phyloP scores from a whole-genome alignment of 148 eudicot genomes.

The Nyssa sinensis region DNA sequence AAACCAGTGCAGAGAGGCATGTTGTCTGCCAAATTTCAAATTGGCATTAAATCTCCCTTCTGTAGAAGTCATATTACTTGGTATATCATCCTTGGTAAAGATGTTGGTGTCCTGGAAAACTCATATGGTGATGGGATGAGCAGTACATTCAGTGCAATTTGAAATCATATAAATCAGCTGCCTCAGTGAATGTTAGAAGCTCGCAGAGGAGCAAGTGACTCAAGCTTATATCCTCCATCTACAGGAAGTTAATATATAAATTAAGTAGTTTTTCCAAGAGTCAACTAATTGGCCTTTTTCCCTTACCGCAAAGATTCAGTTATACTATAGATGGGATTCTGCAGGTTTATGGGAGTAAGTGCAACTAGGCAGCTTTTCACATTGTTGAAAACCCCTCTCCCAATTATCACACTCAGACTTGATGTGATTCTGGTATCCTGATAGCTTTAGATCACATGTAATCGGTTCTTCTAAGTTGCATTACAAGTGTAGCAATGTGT shows the following conservation, averaged over 20 bases:
- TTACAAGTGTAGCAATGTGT: background rate
- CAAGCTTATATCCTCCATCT: too few relatives aligned
- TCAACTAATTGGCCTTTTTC: background rate
- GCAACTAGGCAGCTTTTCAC: background rate
- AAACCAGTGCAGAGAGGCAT: background rate
- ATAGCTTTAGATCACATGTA: background rate
- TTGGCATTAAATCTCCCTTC: background rate
- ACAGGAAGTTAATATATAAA: too few relatives aligned
- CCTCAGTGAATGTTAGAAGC: background rate
- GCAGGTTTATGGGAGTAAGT: background rate
- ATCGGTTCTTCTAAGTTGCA: background rate
- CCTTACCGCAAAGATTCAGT: background rate
- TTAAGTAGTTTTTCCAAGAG: too few relatives aligned
- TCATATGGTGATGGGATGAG: background rate
- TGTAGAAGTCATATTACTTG: background rate
- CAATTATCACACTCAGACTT: background rate
- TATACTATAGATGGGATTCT: background rate
- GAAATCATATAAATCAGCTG: background rate
- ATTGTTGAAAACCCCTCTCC: background rate
- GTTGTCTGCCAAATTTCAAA: background rate
- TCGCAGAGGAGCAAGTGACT: too few relatives aligned
- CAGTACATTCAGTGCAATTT: background rate
- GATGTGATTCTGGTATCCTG: background rate
- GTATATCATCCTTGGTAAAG: background rate
- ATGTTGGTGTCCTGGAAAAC: background rate